phyloP scores from a whole-genome alignment of 257 asterid genomes.

The Gentiana straminea region DNA sequence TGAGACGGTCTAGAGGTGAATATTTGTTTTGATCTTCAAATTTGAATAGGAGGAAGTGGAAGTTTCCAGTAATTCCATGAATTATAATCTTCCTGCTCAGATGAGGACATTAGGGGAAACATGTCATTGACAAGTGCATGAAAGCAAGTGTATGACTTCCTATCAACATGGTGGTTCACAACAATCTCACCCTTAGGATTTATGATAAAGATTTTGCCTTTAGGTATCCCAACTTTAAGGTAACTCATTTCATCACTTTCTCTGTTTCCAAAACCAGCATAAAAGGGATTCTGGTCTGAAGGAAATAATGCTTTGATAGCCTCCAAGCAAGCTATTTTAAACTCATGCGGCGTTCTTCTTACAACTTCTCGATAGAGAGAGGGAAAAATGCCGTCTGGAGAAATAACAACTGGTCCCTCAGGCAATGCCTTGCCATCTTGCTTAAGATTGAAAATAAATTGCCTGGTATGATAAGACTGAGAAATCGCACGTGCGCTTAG shows the following conservation, averaged over 20 bases:
- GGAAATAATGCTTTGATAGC: conserved; percentile 89
- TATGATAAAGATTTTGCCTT: conserved; percentile 80
- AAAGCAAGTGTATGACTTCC: conserved; percentile 59
- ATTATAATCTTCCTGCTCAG: conserved; percentile 65
- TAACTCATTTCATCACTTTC: conserved; percentile 94
- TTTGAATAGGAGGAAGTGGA: conserved; percentile 37
- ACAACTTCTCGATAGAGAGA: conserved; percentile 96
- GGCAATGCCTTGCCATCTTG: conserved; percentile 97
- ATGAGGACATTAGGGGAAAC: conserved; percentile 54
- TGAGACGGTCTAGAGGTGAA: neutral
- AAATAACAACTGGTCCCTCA: conserved; percentile 93
- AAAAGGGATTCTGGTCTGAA: conserved; percentile 69
- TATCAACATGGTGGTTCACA: conserved; percentile 61
- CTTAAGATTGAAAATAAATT: conserved; percentile 67
- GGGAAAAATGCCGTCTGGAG: conserved; percentile 98
- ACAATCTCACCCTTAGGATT: conserved; percentile 93
- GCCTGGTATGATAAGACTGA: conserved; percentile 82
- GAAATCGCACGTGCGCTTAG: conserved; percentile 95
- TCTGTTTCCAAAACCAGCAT: conserved; percentile 98
- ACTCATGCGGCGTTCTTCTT: conserved; percentile 94
- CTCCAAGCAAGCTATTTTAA: conserved; percentile 91
- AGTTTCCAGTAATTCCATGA: conserved; percentile 86
- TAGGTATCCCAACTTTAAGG: conserved; percentile 87
- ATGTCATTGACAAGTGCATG: conserved; percentile 68
- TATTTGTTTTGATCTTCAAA: conserved; percentile 11